A percentile compares a stretch with the other conserved stretches of the same genome.
Evolutionary conservation across 305 asterid species (phyloP).

Genomic region (Rubia balearica): DNA sequence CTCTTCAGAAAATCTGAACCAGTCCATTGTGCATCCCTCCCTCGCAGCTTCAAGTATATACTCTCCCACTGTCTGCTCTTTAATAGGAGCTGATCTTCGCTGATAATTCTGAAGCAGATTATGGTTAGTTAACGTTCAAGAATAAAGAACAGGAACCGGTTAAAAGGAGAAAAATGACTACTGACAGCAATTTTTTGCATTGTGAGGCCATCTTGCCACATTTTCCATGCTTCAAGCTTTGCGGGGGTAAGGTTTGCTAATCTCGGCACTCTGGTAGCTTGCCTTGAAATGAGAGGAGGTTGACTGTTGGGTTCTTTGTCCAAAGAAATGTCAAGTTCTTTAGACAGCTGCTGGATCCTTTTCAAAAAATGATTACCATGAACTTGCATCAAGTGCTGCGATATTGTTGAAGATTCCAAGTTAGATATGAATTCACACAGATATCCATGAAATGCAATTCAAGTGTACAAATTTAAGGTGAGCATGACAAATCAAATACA

Average conservation of each 20-base stretch:
- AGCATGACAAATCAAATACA: slow-evolving; percentile 3
- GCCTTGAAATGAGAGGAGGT: slow-evolving; percentile 30
- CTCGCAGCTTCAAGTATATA: slow-evolving; percentile 78
- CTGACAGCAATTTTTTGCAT: slow-evolving; percentile 65
- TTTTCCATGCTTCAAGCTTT: slow-evolving; percentile 86
- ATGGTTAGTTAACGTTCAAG: slow-evolving; percentile 13
- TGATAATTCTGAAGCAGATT: slow-evolving; percentile 50
- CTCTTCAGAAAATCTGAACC: slow-evolving; percentile 68
- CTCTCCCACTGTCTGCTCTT: slow-evolving; percentile 58
- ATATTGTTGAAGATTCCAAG: slow-evolving; percentile 21
- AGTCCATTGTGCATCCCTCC: slow-evolving; percentile 65
- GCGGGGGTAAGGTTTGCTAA: slow-evolving; percentile 48
- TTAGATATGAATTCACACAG: slow-evolving; percentile 18
- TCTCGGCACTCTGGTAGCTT: slow-evolving; percentile 26
- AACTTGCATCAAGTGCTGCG: slow-evolving; percentile 67
- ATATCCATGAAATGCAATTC: neutral
- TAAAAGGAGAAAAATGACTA: slow-evolving; percentile 12
- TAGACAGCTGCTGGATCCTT: slow-evolving; percentile 45
- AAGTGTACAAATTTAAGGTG: neutral
- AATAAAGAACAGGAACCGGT: slow-evolving; percentile 6
- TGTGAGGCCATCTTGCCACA: slow-evolving; percentile 83
- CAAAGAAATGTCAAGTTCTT: slow-evolving; percentile 51
- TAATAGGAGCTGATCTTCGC: slow-evolving; percentile 76
- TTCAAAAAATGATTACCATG: slow-evolving; percentile 64
- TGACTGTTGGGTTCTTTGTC: slow-evolving; percentile 50